Percentiles rank a stretch among this genome's conserved stretches.
Evolutionary conservation across 192 early-diverging fungal genomes (phyloP).

Genomic region (Linnemannia hyalina): DNA sequence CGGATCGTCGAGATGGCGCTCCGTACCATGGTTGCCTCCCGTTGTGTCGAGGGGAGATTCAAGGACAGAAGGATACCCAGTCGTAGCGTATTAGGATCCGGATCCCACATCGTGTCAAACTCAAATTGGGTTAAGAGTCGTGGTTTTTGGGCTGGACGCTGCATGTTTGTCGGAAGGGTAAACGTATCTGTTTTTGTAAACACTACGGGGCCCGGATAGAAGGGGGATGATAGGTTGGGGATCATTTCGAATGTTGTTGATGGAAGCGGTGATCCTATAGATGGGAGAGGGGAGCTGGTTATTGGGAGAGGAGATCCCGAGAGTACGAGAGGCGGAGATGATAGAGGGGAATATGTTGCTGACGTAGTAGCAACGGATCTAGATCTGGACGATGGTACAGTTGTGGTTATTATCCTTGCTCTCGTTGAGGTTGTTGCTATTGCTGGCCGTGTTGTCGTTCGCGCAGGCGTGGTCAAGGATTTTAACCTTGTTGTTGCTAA

Average conservation of each 20-base stretch:
- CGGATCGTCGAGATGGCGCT: slow-evolving; percentile 49
- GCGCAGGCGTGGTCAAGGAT: background rate
- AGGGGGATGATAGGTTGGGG: background rate
- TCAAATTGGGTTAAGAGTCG: slow-evolving; percentile 31
- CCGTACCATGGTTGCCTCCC: background rate
- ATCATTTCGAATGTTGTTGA: background rate
- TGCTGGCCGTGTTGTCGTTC: background rate
- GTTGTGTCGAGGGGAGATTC: background rate
- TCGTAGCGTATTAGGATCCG: slow-evolving; percentile 14
- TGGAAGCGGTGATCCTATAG: background rate
- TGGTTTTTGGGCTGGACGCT: slow-evolving; percentile 24
- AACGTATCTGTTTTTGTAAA: background rate
- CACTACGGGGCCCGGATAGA: background rate
- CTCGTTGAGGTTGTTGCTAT: background rate
- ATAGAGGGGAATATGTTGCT: background rate
- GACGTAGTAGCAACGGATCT: background rate
- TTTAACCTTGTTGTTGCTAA: background rate
- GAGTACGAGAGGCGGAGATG: background rate
- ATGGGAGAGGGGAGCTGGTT: background rate
- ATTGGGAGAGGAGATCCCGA: background rate
- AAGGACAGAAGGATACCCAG: slow-evolving; percentile 22
- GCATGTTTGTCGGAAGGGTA: background rate
- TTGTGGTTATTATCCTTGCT: background rate
- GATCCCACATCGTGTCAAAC: slow-evolving; percentile 41
- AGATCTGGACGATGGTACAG: background rate